Base-by-base conservation (phyloP, 208 protist species). In the Acanthamoeba healyi region DNA sequence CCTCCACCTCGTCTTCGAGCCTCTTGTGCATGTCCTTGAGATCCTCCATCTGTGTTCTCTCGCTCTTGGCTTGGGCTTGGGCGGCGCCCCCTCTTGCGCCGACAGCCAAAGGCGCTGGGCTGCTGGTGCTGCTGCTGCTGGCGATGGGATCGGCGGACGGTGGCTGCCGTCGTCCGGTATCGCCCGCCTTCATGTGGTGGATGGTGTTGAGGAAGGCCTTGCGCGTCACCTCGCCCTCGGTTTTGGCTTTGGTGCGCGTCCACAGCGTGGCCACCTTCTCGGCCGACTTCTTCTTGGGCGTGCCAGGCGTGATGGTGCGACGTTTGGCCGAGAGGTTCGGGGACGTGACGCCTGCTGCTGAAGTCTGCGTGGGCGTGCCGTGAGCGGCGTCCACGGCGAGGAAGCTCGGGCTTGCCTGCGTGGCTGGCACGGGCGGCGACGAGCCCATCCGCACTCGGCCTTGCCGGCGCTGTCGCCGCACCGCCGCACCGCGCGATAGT, bases 141-240 rank as follows among this genome's bases (percentile, higher is more conserved):
- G 29, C 7, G 12, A 29, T 40, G 58, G 58, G 4, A 5, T 5
- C n/a, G 6, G n/a, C 58, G 32, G 17, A 12, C 63, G 24, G 63
- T 46, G 32, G 67, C 67, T 22, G 67, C 51, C 14, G 5, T 4
- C 51, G 51, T 17, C 51, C 51, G 26, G 19, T 22, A 22, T 77
- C 67, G 63, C 63, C 67, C 0, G 67, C 19, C 67, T 77, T 77
- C 74, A 84, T 84, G 42, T 84, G 74, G 42, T 49, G 14, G 38
- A 84, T 84, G 74, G 74, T 84, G 74, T 84, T 84, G 38, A 84
- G 74, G 74, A 84, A 84, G 44, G 74, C 74, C 74, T 84, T 84
- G 42, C 74, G 74, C 10, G 74, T 58, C 74, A n/a, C 32, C 44
- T 51, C 42, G 42, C 74, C 46, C n/a, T 67, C 58, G 10, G 74